phyloP scores from a whole-genome alignment of 2,329 filamentous ascomycete genomes.

The Aureobasidium sp. region DNA sequence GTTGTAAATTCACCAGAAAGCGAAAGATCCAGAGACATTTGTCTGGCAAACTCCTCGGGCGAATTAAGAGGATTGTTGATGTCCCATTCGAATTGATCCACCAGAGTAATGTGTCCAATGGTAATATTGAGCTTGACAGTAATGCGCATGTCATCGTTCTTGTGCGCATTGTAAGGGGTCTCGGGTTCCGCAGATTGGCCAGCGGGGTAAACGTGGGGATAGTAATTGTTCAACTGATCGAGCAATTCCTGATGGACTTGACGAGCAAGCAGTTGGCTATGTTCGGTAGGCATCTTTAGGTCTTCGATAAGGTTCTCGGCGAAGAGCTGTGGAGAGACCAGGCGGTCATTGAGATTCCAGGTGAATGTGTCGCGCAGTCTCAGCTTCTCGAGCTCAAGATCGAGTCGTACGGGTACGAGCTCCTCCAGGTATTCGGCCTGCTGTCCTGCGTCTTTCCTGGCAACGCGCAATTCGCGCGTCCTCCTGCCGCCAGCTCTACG shows the following conservation, averaged over 20 bases:
- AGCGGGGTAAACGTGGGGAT: constrained; percentile 81
- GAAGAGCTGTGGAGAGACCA: constrained; percentile 72
- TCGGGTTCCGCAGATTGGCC: constrained; percentile 87
- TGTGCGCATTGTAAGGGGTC: constrained; percentile 86
- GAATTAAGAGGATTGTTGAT: constrained; percentile 93
- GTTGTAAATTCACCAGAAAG: constrained; percentile 94
- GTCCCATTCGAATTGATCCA: constrained; percentile 99
- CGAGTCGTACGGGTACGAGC: constrained; percentile 79
- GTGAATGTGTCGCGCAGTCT: constrained; percentile 96
- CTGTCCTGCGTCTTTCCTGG: constrained; percentile 68
- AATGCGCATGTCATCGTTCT: constrained; percentile 98
- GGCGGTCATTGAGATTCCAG: constrained; percentile 92
- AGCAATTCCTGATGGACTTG: constrained; percentile 79
- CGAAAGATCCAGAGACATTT: constrained; percentile 83
- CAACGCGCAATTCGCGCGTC: constrained; percentile 63
- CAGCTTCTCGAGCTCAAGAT: constrained; percentile 93
- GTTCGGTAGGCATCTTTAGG: constrained; percentile 63
- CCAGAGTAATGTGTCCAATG: constrained; percentile 84
- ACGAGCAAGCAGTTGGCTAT: constrained; percentile 54
- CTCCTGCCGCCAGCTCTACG: constrained; percentile 68
- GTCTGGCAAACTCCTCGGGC: constrained; percentile 84
- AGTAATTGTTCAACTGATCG: constrained; percentile 88
- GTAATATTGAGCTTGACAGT: constrained; percentile 95
- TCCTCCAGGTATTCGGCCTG: constrained; percentile 91
- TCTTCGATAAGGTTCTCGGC: constrained; percentile 88